A percentile compares a stretch with the other conserved stretches of the same genome.
Evolutionary conservation across 768 basidiomycete species (phyloP).

Genomic region (Lentinula boryana): DNA sequence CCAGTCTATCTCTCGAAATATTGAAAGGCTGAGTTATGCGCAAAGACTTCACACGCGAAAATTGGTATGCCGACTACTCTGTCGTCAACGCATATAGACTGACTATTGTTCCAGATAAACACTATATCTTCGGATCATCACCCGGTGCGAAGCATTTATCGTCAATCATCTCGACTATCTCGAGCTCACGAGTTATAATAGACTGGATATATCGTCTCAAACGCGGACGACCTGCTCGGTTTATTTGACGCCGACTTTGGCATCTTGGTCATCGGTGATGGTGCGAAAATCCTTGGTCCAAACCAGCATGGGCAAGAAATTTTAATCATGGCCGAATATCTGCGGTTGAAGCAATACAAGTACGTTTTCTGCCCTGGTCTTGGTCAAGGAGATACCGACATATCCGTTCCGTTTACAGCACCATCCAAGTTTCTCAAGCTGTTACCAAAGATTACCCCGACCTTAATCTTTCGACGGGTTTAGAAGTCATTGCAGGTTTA

Average conservation of each 20-base stretch:
- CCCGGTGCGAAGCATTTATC: conserved; percentile 30
- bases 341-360: conserved; percentile 68
- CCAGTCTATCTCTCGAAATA: conserved; percentile 74
- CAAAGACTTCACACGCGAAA: conserved; percentile 71
- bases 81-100: background rate
- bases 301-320: conserved; percentile 74
- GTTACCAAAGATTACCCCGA: conserved; percentile 70
- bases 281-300: conserved; percentile 63
- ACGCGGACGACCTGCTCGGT: conserved; percentile 71
- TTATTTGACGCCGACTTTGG: conserved; percentile 79
- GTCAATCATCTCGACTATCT: background rate
- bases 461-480: conserved; percentile 34
- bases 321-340: conserved; percentile 72
- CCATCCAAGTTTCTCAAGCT: conserved; percentile 65
- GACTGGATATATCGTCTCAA: conserved; percentile 75
- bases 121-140: conserved; percentile 61
- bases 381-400: background rate
- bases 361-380: conserved; percentile 24
- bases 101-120: conserved; percentile 45
- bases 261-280: conserved; percentile 65
- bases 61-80: conserved; percentile 39
- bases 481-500: conserved; percentile 66
- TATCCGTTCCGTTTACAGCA: conserved; percentile 26
- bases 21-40: conserved; percentile 75
- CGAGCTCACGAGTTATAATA: conserved; percentile 10